Base-by-base conservation (phyloP, 768 basidiomycete genomes). In the Favolaschia claudopus region DNA sequence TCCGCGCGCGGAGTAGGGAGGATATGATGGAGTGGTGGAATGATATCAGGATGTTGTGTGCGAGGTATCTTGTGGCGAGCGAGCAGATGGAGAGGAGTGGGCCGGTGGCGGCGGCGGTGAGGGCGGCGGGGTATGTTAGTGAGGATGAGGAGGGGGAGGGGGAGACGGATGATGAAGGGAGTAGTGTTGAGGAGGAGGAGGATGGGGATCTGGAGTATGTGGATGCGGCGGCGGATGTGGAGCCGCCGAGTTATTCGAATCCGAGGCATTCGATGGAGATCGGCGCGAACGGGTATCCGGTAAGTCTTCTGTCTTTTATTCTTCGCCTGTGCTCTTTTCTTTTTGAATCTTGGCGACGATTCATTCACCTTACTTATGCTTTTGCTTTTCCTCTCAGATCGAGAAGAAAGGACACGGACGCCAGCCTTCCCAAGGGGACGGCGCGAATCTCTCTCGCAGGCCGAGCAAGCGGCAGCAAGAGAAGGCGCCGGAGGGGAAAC, bases 1-100 rank as follows among this genome's bases (percentile, higher is more conserved):
- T 99, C 82, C 84, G 95, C 32, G 85, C 92, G 42, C 79, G 96
- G 58, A 91, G 88, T 57, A 86, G 91, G 64, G 96, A 99, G 62
- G 96, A 98, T 66, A 95, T 98, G 94, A 94, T 98, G 94, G 97
- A 99, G 77, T 97, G 97, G 93, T 99, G 97, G 97, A 99, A 99
- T 70, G 97, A 99, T 70, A 81, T 96, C 36, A 77, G 93, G 60
- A 95, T 96, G 93, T 78, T 96, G 36, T 96, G 95, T 67, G 94
- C 95, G 20, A 76, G 94, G 61, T 98, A 97, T 72, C 83, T 99
- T 50, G 93, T 99, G 36, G 95, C 95, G 31, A 92, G 90, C 63
- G 97, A 99, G 77, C 84, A 87, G 71, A 91, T 99, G 76, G 93
- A 97, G 76, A 81, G 97, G 39, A 88, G 88, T 34, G 97, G 96